phyloP scores from a whole-genome alignment of 192 early-diverging fungal species.

The Podila epicladia region DNA sequence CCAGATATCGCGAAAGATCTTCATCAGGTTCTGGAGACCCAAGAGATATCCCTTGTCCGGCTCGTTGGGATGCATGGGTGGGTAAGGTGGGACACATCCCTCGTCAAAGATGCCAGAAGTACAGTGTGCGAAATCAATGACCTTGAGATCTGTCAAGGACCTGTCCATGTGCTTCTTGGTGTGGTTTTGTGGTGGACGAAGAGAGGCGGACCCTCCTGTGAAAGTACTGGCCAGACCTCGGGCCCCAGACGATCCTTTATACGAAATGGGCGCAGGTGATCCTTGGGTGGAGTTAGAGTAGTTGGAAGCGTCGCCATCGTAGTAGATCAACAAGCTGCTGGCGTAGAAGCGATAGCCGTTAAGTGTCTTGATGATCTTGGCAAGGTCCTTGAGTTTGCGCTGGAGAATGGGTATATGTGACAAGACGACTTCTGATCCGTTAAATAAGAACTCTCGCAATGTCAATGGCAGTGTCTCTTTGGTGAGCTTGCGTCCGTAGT shows the following conservation, averaged over 20 bases:
- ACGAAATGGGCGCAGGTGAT: neutral
- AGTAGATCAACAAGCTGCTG: conserved; percentile 88
- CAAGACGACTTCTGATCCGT: conserved; percentile 77
- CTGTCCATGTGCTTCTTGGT: conserved; percentile 8
- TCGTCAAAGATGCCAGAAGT: conserved; percentile 63
- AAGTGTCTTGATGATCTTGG: conserved; percentile 79
- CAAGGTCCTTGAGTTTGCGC: conserved; percentile 76
- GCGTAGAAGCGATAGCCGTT: conserved; percentile 92
- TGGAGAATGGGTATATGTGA: conserved; percentile 87
- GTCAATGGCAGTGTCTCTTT: conserved; percentile 80
- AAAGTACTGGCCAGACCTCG: neutral
- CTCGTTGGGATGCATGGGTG: conserved; percentile 60
- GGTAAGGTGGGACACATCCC: conserved; percentile 46
- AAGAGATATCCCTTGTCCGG: conserved; percentile 86
- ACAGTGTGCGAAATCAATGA: conserved; percentile 98
- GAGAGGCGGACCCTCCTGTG: neutral
- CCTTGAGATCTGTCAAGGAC: conserved; percentile 79
- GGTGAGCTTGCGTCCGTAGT: conserved; percentile 90
- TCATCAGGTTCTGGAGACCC: conserved; percentile 77
- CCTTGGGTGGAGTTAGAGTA: neutral
- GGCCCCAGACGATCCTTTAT: neutral
- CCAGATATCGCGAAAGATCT: conserved; percentile 76
- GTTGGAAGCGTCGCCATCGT: conserved; percentile 75
- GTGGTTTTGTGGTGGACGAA: neutral
- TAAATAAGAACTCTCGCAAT: conserved; percentile 86